A percentile compares a stretch with the other conserved stretches of the same genome.
Conservation (phyloP, 441 rosid genomes). For the Arabidopsis hybrid region DNA sequence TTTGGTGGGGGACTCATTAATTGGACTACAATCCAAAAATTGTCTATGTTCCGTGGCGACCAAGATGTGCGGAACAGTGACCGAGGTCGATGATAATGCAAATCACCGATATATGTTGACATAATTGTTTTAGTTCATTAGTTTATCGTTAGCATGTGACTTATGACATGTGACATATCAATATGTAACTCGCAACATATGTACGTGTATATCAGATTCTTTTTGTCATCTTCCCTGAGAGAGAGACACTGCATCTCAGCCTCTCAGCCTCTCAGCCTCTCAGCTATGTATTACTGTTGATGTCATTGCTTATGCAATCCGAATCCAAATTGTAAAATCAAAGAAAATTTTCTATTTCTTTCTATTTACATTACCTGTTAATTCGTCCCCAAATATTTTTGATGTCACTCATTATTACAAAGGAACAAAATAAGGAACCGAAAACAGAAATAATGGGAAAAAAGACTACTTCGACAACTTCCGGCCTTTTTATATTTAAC, state of each 20-base stretch:
- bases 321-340: background rate
- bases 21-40: slow-evolving; percentile 25
- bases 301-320: slow-evolving; percentile 40
- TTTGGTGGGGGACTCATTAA: background rate
- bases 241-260: slow-evolving; percentile 6
- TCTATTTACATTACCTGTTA: too few species aligned
- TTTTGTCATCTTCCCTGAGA: slow-evolving; percentile 32
- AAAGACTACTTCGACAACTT: background rate
- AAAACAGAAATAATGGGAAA: background rate
- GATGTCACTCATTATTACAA: background rate
- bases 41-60: slow-evolving; percentile 35
- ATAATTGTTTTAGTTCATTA: background rate
- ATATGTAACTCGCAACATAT: background rate
- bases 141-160: slow-evolving; percentile 30
- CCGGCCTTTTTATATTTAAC: background rate
- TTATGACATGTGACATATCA: background rate
- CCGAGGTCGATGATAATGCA: slow-evolving; percentile 37
- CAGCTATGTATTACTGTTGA: slow-evolving; percentile 21
- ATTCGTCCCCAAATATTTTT: too few species aligned
- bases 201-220: background rate
- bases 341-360: too few species aligned
- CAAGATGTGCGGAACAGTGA: slow-evolving; percentile 42
- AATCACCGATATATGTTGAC: slow-evolving; percentile 6
- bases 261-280: background rate
- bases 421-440: background rate